A percentile compares a stretch with the other conserved stretches of the same genome.
These are phyloP conservation scores for Pseudopediastrum boryanum DNA, from an alignment of 139 green algal genomes.

Conservation along the genomic window DNA sequence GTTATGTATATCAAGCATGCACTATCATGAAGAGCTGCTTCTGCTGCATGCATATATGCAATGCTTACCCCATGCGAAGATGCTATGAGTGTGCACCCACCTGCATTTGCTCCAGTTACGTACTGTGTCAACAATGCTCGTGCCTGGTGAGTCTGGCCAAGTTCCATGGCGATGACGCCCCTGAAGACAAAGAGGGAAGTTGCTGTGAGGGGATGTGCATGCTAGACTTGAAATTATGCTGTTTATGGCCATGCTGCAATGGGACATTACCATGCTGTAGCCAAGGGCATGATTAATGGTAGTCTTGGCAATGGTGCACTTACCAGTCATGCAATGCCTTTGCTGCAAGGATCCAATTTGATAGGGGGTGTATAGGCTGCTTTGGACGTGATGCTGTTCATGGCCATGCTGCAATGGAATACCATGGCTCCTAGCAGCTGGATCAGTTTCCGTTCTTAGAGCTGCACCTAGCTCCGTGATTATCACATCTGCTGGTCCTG, in stretches of 20 bases:
- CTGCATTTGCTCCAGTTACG: not conserved
- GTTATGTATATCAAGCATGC: not conserved
- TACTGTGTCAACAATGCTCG: conserved; percentile 5
- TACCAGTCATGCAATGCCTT: not conserved
- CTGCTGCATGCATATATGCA: not conserved
- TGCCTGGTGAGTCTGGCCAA: not conserved
- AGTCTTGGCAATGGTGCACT: not conserved
- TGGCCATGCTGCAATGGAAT: not conserved
- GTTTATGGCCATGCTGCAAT: not conserved
- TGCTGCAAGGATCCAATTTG: not conserved
- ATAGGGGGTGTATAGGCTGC: not conserved
- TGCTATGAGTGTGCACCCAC: not conserved
- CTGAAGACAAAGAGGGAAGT: not conserved
- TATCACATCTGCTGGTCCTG: too few species aligned
- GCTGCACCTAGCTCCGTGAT: too few species aligned
- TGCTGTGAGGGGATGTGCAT: not conserved
- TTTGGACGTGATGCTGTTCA: not conserved
- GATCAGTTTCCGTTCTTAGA: too few species aligned
- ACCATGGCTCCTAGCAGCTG: too few species aligned
- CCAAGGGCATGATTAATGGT: not conserved
- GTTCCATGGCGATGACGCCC: conserved; percentile 26
- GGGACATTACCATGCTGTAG: not conserved
- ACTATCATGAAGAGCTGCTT: not conserved
- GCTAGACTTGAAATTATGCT: not conserved
- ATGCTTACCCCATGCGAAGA: not conserved